Evolutionary conservation across 2,329 filamentous ascomycete species (phyloP), one percentile per base, ranked within the genome.

Genomic region (Fusarium phyllophilum): DNA sequence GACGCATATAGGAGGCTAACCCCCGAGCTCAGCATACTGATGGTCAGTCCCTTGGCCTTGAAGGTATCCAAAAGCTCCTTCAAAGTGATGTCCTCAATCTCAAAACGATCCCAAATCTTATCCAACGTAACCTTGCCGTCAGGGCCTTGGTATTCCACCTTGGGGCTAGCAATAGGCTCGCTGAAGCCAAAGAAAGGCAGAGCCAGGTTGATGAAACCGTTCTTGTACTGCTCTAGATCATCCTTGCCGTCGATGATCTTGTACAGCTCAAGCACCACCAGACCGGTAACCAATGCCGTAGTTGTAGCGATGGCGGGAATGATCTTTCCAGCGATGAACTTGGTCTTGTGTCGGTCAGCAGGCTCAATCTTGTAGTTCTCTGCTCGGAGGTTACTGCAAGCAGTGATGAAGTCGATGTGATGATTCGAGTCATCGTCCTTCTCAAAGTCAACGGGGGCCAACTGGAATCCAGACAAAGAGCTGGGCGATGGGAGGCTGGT

Each of bases 291-390:
- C 66, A 99, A 87, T 7, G 96, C 96, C 6, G 96, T 99, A 0
- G 96, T 98, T 7, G 96, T 99, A 49, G 96, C 96, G 83, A 99
- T 99, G 51, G 96, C 96, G 29, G 96, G 96, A 75, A 99, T 99
- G 77, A 99, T 99, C 89, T 99, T 99, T 82, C 96, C 96, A 38
- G 96, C 97, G 81, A 99, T 99, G 84, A 99, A 98, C 87, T 99
- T 99, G 71, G 96, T 99, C 91, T 96, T 97, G 88, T 98, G 96
- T 71, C 94, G 90, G 81, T 99, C 96, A 2, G 96, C 95, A 73
- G 91, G 89, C 79, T 94, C 91, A 76, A 99, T 99, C 83, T 96
- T 97, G 89, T 99, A 99, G 86, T 99, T 99, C 83, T 97, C 93
- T 2, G 96, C 96, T 68, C 97, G 94, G 68, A 99, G 87, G 82